Evolutionary conservation across 1,139 yeast genomes (phyloP), one percentile per base, ranked within the genome.

Genomic region (Zygosaccharomyces sapae): DNA sequence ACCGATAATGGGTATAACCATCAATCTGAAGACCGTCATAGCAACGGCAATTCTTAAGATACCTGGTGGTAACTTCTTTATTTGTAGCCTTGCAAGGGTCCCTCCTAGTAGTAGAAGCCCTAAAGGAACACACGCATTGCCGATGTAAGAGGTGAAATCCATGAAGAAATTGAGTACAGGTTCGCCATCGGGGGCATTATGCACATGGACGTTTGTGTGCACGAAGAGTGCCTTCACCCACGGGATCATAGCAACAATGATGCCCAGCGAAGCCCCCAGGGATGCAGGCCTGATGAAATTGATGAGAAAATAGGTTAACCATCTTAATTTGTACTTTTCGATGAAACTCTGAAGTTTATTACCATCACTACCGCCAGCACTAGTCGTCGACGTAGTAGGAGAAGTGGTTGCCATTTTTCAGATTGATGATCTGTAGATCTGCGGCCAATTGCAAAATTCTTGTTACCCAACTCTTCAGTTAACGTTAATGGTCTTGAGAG

Each of bases 91-190:
- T 1, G 94, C 80, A 38, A 87, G 79, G 3, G 95, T 86, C 13
- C 90, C 92, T 2, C 96, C 96, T 29, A 87, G 66, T 50, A 87
- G 63, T 42, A 84, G 66, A 50, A 87, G 70, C 0, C 95, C 95
- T 44, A 86, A 62, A 0, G 95, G 96, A 33, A 88, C 95, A 45
- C 85, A 79, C 0, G 95, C 95, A n/a, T 79, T 78, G 2, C 94
- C 95, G 5, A 88, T 72, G 64, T 87, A 87, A 6, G 78, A 65
- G 1, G 87, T 72, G 50, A 82, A 78, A 61, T 87, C 95, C 77
- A 87, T 83, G n/a, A 86, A 50, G 55, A 87, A 87, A 25, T 87
- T 86, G 25, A 88, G 71, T 0, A 92, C 89, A 0, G 96, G 95
- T 46, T 72, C 73, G 2, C 73, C 72, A 63, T 89, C 97, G 0